Evolutionary conservation across 371 early-diverging fungal species (phyloP).

Genomic region (Smittium mucronatum): DNA sequence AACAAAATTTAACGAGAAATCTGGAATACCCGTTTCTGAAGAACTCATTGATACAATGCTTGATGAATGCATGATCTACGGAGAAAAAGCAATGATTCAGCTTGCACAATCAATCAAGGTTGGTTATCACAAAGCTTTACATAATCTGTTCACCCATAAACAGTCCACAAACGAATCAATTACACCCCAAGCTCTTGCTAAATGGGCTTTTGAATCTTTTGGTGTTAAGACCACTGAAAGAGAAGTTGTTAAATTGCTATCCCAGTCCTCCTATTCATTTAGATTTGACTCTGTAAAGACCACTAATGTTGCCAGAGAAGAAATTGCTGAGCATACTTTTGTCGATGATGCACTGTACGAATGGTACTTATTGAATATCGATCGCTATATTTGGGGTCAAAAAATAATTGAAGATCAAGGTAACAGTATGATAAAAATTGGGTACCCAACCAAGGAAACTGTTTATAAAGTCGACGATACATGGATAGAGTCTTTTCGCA

Average conservation of each 20-base stretch:
- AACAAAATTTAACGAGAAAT: conserved; percentile 2
- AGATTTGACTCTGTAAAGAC: background rate
- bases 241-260: conserved; percentile 6
- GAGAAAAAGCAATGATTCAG: conserved; percentile 1
- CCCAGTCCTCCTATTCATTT: conserved; percentile 7
- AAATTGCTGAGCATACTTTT: conserved; percentile 12
- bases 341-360: conserved; percentile 12
- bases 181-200: background rate
- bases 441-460: conserved; percentile 6
- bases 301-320: background rate
- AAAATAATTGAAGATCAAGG: background rate
- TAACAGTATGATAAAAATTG: background rate
- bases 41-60: conserved; percentile 1
- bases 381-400: conserved; percentile 1
- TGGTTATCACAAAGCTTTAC: background rate
- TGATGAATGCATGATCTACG: background rate
- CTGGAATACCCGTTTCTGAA: background rate
- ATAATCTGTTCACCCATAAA: background rate
- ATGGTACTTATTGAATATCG: conserved; percentile 9
- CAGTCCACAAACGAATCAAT: background rate
- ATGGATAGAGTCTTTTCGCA: background rate
- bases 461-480: conserved; percentile 4
- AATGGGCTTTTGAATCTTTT: background rate
- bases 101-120: background rate
- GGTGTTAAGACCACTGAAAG: background rate